Evolutionary conservation across 1,284 basidiomycete species (phyloP).

Genomic region (Moesziomyces antarcticus): DNA sequence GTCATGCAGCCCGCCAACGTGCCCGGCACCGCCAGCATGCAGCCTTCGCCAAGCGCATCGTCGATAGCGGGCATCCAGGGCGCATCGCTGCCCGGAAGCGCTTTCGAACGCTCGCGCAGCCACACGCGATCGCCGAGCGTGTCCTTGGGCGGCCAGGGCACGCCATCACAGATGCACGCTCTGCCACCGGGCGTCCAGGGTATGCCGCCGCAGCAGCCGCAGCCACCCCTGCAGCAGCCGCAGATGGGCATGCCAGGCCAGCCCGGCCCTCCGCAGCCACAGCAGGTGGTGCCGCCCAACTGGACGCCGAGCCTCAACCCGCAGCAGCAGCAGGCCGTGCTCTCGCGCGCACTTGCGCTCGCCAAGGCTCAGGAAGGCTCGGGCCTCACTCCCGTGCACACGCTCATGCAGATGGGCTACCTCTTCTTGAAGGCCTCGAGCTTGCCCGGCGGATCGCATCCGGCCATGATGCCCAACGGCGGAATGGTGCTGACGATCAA

Average conservation of each 20-base stretch:
- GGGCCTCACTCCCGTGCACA: constrained; percentile 50
- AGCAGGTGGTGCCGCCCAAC: constrained; percentile 47
- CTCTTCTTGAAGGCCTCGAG: constrained; percentile 61
- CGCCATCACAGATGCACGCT: constrained; percentile 44
- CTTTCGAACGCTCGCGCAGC: constrained; percentile 51
- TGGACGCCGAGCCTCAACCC: constrained; percentile 57
- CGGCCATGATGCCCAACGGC: constrained; percentile 45
- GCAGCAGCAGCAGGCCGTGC: constrained; percentile 58
- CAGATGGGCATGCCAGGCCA: constrained; percentile 34
- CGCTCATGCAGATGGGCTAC: constrained; percentile 61
- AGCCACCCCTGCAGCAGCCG: constrained; percentile 15
- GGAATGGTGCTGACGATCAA: constrained; percentile 61
- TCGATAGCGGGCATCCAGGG: constrained; percentile 43
- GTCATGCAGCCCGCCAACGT: constrained; percentile 37
- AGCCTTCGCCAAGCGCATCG: constrained; percentile 42
- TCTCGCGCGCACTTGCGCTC: constrained; percentile 52
- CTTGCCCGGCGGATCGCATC: constrained; percentile 46
- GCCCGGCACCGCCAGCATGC: constrained; percentile 28
- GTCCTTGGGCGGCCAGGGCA: constrained; percentile 36
- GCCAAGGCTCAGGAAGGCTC: constrained; percentile 54
- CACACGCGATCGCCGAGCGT: constrained; percentile 53
- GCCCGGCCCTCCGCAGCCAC: constrained; percentile 16
- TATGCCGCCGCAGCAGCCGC: constrained; percentile 24
- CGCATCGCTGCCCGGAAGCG: constrained; percentile 32
- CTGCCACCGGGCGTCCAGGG: constrained; percentile 32